A percentile compares a stretch with the other conserved stretches of the same genome.
Conservation (phyloP, 495 filamentous ascomycete species). For the Jackrogersella minutella region DNA sequence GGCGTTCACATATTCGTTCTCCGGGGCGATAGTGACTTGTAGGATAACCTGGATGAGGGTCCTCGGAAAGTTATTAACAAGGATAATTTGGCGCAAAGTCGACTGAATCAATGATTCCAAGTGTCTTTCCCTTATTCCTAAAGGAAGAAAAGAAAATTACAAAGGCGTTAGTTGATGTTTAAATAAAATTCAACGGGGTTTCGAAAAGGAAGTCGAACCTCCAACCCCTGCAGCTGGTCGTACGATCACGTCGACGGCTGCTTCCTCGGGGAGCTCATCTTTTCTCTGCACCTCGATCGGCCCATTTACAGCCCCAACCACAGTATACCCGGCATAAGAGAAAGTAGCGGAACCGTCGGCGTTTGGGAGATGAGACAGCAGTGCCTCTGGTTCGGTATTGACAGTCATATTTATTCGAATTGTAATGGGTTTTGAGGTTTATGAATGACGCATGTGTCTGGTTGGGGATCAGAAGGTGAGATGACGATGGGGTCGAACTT, state of each 20-base stretch:
- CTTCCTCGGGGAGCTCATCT: slow-evolving; percentile 89
- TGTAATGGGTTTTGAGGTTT: neutral
- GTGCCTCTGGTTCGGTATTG: slow-evolving; percentile 54
- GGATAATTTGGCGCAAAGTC: slow-evolving; percentile 72
- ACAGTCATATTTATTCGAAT: slow-evolving; percentile 50
- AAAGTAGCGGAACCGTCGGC: slow-evolving; percentile 91
- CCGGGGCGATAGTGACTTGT: slow-evolving; percentile 66
- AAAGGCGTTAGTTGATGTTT: slow-evolving; percentile 52
- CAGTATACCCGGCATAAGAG: slow-evolving; percentile 76
- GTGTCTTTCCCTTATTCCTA: slow-evolving; percentile 75
- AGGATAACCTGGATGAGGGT: slow-evolving; percentile 71
- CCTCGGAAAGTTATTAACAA: slow-evolving; percentile 72
- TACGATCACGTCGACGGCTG: slow-evolving; percentile 87
- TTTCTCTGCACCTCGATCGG: slow-evolving; percentile 89
- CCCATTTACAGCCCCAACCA: slow-evolving; percentile 87
- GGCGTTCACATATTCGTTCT: slow-evolving; percentile 61
- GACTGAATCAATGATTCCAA: slow-evolving; percentile 74
- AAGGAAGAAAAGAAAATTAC: slow-evolving; percentile 27
- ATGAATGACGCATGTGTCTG: neutral
- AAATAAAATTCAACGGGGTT: slow-evolving; percentile 43
- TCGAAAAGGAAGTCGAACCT: slow-evolving; percentile 63
- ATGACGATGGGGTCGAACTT: slow-evolving; percentile 36
- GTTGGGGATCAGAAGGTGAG: slow-evolving; percentile 9
- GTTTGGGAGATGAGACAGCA: slow-evolving; percentile 68
- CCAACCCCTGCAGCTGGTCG: slow-evolving; percentile 85